These are phyloP conservation scores for Cercospora canescens DNA, from an alignment of 2,329 filamentous ascomycete genomes.

Conservation along the genomic window DNA sequence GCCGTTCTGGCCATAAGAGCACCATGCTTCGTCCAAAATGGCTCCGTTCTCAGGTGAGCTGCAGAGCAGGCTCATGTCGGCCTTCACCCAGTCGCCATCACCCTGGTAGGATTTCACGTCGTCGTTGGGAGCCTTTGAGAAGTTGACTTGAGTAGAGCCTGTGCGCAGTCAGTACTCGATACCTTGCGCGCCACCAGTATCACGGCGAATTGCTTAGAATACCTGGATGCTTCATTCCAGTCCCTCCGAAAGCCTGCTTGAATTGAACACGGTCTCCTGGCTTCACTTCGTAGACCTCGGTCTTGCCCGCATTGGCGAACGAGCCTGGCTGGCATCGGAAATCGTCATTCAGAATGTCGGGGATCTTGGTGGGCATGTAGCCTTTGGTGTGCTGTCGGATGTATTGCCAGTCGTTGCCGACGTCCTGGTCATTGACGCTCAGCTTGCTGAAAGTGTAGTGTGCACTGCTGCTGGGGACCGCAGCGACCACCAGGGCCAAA, in stretches of 20 bases:
- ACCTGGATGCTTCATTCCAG: constrained; percentile 22
- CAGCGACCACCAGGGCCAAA: neutral
- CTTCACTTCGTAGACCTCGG: constrained; percentile 18
- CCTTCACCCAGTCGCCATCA: constrained; percentile 24
- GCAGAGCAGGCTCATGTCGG: constrained; percentile 17
- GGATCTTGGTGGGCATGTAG: constrained; percentile 19
- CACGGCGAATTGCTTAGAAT: neutral
- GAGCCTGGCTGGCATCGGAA: constrained; percentile 4
- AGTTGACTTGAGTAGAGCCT: constrained; percentile 22
- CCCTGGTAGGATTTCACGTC: constrained; percentile 21
- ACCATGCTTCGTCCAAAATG: constrained; percentile 7
- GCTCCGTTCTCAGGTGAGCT: constrained; percentile 12
- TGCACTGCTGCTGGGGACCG: neutral
- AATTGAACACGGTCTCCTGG: constrained; percentile 22
- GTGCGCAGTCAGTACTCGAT: neutral
- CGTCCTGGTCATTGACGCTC: constrained; percentile 15
- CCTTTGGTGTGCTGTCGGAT: constrained; percentile 22
- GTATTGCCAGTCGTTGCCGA: constrained; percentile 22
- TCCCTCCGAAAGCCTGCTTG: constrained; percentile 16
- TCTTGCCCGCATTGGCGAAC: constrained; percentile 14
- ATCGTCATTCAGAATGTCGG: constrained; percentile 16
- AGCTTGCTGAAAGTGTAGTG: constrained; percentile 27
- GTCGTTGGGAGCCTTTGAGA: constrained; percentile 19
- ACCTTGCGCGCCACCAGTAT: neutral
- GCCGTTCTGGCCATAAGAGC: constrained; percentile 14